Evolutionary conservation across 2,329 filamentous ascomycete species (phyloP), one percentile per base, ranked within the genome.

Genomic region (Colletotrichum magnum): DNA sequence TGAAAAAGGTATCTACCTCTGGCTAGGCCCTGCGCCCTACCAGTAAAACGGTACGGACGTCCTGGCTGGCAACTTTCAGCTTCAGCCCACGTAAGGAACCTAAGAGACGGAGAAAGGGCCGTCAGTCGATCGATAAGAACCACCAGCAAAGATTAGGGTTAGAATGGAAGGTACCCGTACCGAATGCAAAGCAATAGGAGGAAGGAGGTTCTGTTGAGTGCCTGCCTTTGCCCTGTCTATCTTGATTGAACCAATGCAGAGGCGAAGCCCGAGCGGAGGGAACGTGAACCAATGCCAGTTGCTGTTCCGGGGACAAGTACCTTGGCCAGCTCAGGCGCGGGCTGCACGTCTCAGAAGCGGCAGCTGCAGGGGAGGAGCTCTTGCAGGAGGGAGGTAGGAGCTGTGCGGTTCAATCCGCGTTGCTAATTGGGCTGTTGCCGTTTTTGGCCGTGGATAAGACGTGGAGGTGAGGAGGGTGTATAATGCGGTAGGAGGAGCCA

Each of bases 201-300:
- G 32, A 36, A 36, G 32, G 32, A 15, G 15, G 41, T 51, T 60
- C 45, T 60, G 58, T 60, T 60, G 45, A 39, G 60, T 32, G 59
- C 32, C 32, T 36, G 32, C 32, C 32, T 36, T 36, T 36, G 32
- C 32, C 32, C 32, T 36, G 32, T 36, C 32, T 36, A 36, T 36
- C 32, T 36, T 36, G 9, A 36, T 58, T 52, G 24, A 68, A n/a
- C 45, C 59, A 51, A 60, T 57, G 64, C 52, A 58, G 51, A 36
- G 52, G 24, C 52, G 16, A 48, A 18, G 64, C 24, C 65, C 51
- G 28, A 68, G 59, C 65, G 53, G 64, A 68, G 60, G 65, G 65
- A 68, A 47, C 65, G 65, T 64, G 53, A 57, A 48, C 59, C 61
- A 58, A 32, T 36, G 47, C 59, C 61, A 58, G 45, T 36, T 28